Evolutionary conservation across 306 rosid species (phyloP).

Genomic region (Arachis hypogaea): DNA sequence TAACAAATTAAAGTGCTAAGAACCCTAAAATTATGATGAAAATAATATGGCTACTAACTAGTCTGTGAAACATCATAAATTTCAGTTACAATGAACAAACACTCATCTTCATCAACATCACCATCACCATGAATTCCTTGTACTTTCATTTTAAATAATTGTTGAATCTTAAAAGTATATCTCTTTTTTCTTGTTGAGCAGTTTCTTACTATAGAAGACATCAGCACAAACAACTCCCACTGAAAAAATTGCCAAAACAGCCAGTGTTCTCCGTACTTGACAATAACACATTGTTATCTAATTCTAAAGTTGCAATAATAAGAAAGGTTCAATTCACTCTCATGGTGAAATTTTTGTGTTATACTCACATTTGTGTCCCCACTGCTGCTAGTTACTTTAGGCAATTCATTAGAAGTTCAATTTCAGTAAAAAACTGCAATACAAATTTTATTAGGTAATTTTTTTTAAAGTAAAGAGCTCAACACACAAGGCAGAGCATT

Average conservation of each 20-base stretch:
- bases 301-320: not conserved
- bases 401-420: constrained; percentile 9
- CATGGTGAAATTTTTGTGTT: not conserved
- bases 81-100: not conserved
- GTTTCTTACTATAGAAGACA: constrained; percentile 43
- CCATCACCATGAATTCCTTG: constrained; percentile 18
- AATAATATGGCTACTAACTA: constrained; percentile 2
- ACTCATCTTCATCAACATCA: constrained; percentile 11
- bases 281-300: constrained; percentile 1
- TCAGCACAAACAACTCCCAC: constrained; percentile 42
- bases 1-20: not conserved
- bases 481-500: no score
- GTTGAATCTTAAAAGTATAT: constrained; percentile 31
- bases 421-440: constrained; percentile 37
- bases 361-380: constrained; percentile 37
- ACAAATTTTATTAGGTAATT: not conserved
- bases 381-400: constrained; percentile 28
- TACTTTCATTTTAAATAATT: constrained; percentile 32
- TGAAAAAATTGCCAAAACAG: constrained; percentile 32
- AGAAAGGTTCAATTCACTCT: not conserved
- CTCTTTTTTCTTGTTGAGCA: constrained; percentile 34
- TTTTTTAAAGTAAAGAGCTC: no score
- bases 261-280: constrained; percentile 26
- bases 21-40: not conserved
- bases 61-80: constrained; percentile 30